Evolutionary conservation across 2,329 filamentous ascomycete species (phyloP).

Genomic region (Blastomyces percursus): DNA sequence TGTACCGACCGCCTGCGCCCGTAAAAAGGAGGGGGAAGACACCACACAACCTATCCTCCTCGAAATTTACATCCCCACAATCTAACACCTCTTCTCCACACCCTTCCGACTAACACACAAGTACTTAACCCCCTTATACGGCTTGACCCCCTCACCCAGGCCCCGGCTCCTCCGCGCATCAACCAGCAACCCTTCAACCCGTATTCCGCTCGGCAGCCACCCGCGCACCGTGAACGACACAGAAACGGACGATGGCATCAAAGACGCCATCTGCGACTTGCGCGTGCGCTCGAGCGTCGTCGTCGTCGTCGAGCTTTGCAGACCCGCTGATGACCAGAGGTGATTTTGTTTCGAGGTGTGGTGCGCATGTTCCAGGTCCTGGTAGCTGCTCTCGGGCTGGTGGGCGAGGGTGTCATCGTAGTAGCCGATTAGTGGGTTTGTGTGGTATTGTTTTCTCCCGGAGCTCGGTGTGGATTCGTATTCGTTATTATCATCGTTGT

Average conservation of each 20-base stretch:
- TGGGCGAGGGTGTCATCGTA: constrained; percentile 31
- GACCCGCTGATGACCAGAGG: neutral
- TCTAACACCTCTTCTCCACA: constrained; percentile 34
- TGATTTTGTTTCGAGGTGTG: constrained; percentile 10
- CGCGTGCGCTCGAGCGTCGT: neutral
- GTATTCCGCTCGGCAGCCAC: constrained; percentile 54
- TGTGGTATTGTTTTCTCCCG: neutral
- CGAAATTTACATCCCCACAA: too few relatives aligned
- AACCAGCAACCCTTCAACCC: constrained; percentile 50
- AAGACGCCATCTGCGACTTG: constrained; percentile 30
- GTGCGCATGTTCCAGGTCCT: constrained; percentile 8
- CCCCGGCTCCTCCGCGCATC: constrained; percentile 73
- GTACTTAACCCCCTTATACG: constrained; percentile 98
- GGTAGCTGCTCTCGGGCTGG: constrained; percentile 6
- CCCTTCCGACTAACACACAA: constrained; percentile 58
- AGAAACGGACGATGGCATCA: constrained; percentile 70
- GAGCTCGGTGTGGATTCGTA: constrained; percentile 15
- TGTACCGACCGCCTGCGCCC: too few relatives aligned
- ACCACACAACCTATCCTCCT: too few relatives aligned
- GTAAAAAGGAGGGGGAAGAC: too few relatives aligned
- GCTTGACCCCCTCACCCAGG: constrained; percentile 75
- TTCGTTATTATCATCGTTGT: constrained; percentile 30
- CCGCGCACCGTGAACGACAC: constrained; percentile 55
- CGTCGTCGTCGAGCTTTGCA: neutral
- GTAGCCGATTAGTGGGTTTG: constrained; percentile 37